Evolutionary conservation across 768 basidiomycete species (phyloP).

Genomic region (Vishniacozyma victoriae): DNA sequence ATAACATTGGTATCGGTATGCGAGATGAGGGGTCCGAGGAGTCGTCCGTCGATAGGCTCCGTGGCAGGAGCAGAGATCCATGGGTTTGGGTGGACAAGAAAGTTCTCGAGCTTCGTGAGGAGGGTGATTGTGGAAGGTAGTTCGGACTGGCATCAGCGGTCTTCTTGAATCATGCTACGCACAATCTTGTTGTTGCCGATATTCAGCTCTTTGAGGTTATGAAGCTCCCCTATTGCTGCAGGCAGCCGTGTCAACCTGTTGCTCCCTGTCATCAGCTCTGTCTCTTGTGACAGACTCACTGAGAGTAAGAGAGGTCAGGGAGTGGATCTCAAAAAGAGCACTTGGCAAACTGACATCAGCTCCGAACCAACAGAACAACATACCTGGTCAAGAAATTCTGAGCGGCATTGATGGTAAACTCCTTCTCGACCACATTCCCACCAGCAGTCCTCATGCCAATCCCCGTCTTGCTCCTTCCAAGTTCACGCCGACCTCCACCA

Average conservation of each 20-base stretch:
- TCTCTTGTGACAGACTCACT: conserved; percentile 15
- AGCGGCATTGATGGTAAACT: conserved; percentile 8
- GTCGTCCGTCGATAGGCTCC: background rate
- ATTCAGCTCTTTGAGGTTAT: conserved; percentile 40
- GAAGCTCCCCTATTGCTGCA: conserved; percentile 38
- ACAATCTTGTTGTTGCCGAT: conserved; percentile 40
- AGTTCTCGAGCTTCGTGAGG: conserved; percentile 24
- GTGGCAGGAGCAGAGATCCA: conserved; percentile 10
- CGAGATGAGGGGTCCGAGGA: conserved; percentile 11
- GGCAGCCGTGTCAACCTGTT: conserved; percentile 37
- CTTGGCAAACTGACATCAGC: conserved; percentile 31
- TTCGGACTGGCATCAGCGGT: conserved; percentile 14
- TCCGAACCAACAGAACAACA: background rate
- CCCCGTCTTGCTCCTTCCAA: conserved; percentile 22
- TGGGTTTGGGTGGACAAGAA: conserved; percentile 24
- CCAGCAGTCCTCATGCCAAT: conserved; percentile 4
- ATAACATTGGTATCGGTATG: conserved; percentile 14
- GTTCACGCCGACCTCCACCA: conserved; percentile 1
- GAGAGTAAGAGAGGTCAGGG: conserved; percentile 34
- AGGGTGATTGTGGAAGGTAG: conserved; percentile 43
- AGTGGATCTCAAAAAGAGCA: conserved; percentile 40
- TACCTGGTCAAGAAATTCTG: conserved; percentile 23
- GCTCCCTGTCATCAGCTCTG: conserved; percentile 14
- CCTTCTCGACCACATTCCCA: too few relatives aligned
- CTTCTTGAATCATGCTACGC: conserved; percentile 1